phyloP scores from a whole-genome alignment of 371 early-diverging fungal species.

The Coemansia sp. region DNA sequence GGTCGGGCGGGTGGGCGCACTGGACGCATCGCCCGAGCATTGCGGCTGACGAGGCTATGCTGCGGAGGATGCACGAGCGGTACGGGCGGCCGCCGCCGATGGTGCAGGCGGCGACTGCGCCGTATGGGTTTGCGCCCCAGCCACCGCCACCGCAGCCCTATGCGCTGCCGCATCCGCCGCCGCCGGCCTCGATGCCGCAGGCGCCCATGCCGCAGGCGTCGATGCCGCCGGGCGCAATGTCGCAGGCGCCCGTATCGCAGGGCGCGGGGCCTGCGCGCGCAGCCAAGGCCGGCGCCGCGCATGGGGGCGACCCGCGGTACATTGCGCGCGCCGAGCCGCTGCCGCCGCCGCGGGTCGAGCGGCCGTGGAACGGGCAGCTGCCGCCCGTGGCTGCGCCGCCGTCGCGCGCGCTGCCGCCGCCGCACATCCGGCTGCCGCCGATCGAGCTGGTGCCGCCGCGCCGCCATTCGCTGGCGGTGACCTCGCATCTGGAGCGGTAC shows the following conservation, averaged over 20 bases:
- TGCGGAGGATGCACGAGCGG: constrained; percentile 46
- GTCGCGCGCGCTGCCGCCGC: neutral
- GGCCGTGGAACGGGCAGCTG: neutral
- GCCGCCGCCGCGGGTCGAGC: neutral
- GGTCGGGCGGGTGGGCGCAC: constrained; percentile 9
- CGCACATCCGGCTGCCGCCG: constrained; percentile 37
- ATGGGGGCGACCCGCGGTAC: no score
- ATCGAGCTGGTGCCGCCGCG: constrained; percentile 41
- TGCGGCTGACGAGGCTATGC: constrained; percentile 49
- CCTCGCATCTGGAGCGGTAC: constrained; percentile 47
- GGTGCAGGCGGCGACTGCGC: neutral
- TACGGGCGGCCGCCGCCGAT: constrained; percentile 24
- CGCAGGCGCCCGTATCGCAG: no score
- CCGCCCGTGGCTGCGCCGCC: neutral
- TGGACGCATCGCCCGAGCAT: constrained; percentile 50
- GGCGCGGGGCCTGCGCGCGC: neutral
- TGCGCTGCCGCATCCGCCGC: no score
- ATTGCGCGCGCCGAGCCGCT: no score
- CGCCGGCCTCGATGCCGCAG: no score
- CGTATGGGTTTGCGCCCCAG: neutral
- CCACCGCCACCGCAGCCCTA: neutral
- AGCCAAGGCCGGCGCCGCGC: no score
- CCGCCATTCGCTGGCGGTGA: constrained; percentile 47
- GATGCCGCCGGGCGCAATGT: no score
- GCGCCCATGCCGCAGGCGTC: no score